These are phyloP conservation scores for Stemphylium lycopersici DNA, from an alignment of 2,329 filamentous ascomycete genomes.

Conservation along the genomic window DNA sequence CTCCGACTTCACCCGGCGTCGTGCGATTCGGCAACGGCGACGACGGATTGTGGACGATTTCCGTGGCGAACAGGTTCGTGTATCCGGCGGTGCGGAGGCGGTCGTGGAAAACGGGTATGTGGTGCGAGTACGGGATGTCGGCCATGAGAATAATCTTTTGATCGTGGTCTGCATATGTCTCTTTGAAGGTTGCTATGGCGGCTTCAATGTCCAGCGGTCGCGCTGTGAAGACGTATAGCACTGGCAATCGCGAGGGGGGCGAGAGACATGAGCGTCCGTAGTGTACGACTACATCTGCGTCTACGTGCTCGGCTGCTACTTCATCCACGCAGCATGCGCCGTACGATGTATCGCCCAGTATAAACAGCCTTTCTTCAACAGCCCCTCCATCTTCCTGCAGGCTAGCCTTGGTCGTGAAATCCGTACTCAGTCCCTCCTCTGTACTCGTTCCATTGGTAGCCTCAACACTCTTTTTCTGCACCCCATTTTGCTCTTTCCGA, in stretches of 20 bases:
- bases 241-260: slow-evolving; percentile 83
- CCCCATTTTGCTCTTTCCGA: slow-evolving; percentile 18
- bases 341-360: slow-evolving; percentile 94
- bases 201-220: slow-evolving; percentile 69
- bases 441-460: slow-evolving; percentile 4
- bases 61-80: slow-evolving; percentile 69
- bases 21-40: slow-evolving; percentile 85
- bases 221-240: slow-evolving; percentile 87
- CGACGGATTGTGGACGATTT: slow-evolving; percentile 77
- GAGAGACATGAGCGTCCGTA: slow-evolving; percentile 93
- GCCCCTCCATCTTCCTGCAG: slow-evolving; percentile 17
- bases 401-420: slow-evolving; percentile 17
- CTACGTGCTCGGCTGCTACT: slow-evolving; percentile 90
- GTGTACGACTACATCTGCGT: slow-evolving; percentile 90
- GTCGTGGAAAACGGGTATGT: slow-evolving; percentile 66
- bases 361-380: slow-evolving; percentile 66
- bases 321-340: slow-evolving; percentile 97
- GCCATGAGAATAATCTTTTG: slow-evolving; percentile 80
- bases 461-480: slow-evolving; percentile 3
- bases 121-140: slow-evolving; percentile 83
- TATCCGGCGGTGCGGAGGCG: slow-evolving; percentile 71
- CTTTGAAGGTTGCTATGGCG: slow-evolving; percentile 66
- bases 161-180: slow-evolving; percentile 69
- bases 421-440: slow-evolving; percentile 24
- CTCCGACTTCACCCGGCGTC: slow-evolving; percentile 60